Base-by-base conservation (phyloP, 352 stramenopile species). In the Globisporangium alternatum region DNA sequence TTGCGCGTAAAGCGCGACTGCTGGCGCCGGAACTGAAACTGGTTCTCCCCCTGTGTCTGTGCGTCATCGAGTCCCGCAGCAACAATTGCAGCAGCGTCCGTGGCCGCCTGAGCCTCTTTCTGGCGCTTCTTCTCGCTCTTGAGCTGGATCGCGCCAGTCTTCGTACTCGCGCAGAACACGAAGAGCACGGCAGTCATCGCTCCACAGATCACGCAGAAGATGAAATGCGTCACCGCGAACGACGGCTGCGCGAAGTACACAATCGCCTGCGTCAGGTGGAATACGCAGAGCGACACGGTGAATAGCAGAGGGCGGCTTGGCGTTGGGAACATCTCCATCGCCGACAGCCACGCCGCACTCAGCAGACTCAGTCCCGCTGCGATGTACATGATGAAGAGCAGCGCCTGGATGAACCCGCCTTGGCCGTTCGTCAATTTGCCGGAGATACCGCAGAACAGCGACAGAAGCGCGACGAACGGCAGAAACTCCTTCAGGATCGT, bases 401-500 rank as follows among this genome's bases (percentile, higher is more conserved):
- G 58, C 8, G 76, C 70, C 25, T 85, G 66, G 25, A 91, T 65
- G 0, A 89, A 67, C 0, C 67, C 67, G 8, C 66, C 66, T 22
- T 83, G 70, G 3, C 72, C 71, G 10, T 61, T 63, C 21, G 71
- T 75, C 13, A 80, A 65, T 10, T 70, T 71, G 15, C 77, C 74
- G 33, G 89, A 76, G 39, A 90, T 57, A n/a, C 58, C 84, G 51
- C 71, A 84, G 22, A 84, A 80, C 49, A 93, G 76, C 7, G 75
- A 83, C 58, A 92, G 57, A 21, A 89, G 60, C 28, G 80, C 67
- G 25, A 92, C 71, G 54, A 93, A 90, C 33, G 85, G 85, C 60
- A 94, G 56, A 33, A 94, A 91, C 60, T 96, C 87, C 66, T 96
- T 96, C 48, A 96, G 63, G n/a, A 96, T 89, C 19, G 87, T 96